Evolutionary conservation across 345 rosid species (phyloP), one percentile per base, ranked within the genome.

Genomic region (Gossypium thurberi): DNA sequence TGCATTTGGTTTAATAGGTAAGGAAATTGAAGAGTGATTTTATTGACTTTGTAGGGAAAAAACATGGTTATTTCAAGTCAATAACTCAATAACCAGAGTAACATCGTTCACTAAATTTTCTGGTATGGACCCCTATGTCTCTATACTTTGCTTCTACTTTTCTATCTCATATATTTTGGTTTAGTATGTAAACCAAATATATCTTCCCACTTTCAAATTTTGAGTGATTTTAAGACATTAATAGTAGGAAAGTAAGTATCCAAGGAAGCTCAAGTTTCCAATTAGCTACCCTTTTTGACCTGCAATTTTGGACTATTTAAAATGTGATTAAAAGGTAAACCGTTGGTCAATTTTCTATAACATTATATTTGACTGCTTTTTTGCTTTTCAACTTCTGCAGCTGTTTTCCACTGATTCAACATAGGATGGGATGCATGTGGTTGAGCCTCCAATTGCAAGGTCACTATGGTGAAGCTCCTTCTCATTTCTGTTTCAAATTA

Each of bases 301-400:
- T 78, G 74, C 50, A 46, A 46, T 46, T 20, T 15, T 40, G 17
- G 68, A 21, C 50, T 42, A 70, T 42, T 46, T 65, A 44, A 26
- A 63, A 51, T 43, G 52, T 1, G 70, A 74, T 68, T 72, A 21
- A 69, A 79, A 65, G 71, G 71, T 58, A 69, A 77, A 52, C 7
- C 40, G 7, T 33, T 5, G 40, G 82, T 81, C 82, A 81, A 84
- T 77, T 77, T 58, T 63, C 60, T 48, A 14, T 15, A 17, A 57
- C 77, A 40, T 73, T 75, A 73, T 10, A 46, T 20, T 26, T 20
- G 33, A 62, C 26, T 8, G 20, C 25, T 58, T 37, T 60, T 51
- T 51, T 17, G 56, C n/a, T 42, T 47, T 47, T 47, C 11, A 47
- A 47, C 17, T 55, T 17, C 48, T 53, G 40, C 56, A 40, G 37